These are phyloP conservation scores for Candida succiphila DNA, from an alignment of 805 yeast genomes.

Conservation along the genomic window DNA sequence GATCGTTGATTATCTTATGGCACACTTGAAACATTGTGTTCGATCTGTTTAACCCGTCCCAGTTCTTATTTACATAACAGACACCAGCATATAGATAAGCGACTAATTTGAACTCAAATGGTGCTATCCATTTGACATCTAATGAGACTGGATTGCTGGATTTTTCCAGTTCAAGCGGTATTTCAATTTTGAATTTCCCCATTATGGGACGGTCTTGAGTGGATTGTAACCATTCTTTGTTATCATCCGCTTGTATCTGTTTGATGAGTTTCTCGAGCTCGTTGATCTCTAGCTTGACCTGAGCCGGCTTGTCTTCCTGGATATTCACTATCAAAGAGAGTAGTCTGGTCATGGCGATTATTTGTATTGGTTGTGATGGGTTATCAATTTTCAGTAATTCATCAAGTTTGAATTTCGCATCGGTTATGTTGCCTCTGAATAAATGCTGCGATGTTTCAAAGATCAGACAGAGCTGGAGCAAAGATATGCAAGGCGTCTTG, in stretches of 20 bases:
- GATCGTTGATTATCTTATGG: conserved; percentile 21
- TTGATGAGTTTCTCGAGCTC: conserved; percentile 16
- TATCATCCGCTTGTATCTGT: conserved; percentile 11
- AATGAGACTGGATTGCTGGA: conserved; percentile 10
- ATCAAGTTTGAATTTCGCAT: conserved; percentile 6
- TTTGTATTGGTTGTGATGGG: conserved; percentile 19
- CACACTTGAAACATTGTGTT: conserved; percentile 28
- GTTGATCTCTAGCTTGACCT: conserved; percentile 16
- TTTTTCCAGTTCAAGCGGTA: no score
- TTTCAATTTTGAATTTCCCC: background rate
- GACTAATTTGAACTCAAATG: conserved; percentile 30
- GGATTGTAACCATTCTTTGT: conserved; percentile 23
- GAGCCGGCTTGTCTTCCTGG: conserved; percentile 16
- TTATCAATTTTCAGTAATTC: background rate
- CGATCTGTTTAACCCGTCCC: conserved; percentile 25
- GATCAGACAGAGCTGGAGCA: conserved; percentile 17
- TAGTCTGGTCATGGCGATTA: conserved; percentile 22
- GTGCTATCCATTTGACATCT: conserved; percentile 29
- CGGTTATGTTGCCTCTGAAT: conserved; percentile 18
- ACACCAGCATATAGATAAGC: conserved; percentile 34
- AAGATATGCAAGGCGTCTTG: conserved; percentile 4
- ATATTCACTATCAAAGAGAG: conserved; percentile 17
- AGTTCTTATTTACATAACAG: conserved; percentile 24
- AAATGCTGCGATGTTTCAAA: conserved; percentile 22
- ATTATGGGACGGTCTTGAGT: background rate